A percentile compares a stretch with the other conserved stretches of the same genome.
Evolutionary conservation across 345 rosid species (phyloP).

Genomic region (Iberis pinnata): DNA sequence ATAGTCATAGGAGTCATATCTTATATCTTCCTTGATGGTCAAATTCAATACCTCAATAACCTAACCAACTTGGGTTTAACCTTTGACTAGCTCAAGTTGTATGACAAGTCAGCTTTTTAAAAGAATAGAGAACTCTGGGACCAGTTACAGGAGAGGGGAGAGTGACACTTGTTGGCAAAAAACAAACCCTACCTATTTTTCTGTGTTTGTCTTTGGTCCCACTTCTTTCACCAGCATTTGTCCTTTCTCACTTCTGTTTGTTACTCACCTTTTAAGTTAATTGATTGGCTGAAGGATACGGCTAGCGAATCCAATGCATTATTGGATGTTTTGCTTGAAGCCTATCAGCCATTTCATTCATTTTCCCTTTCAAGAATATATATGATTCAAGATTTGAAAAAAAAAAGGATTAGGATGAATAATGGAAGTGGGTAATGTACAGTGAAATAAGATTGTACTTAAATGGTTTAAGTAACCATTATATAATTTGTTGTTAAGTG

Average conservation of each 20-base stretch:
- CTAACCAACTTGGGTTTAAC: constrained; percentile 22
- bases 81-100: constrained; percentile 1
- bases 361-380: too few relatives aligned
- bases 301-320: constrained; percentile 28
- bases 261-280: constrained; percentile 13
- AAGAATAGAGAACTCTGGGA: constrained; percentile 22
- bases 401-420: constrained; percentile 5
- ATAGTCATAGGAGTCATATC: not conserved
- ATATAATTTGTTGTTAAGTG: constrained; percentile 13
- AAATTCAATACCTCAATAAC: constrained; percentile 12
- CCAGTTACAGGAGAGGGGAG: constrained; percentile 20
- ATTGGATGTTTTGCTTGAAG: not conserved
- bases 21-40: constrained; percentile 11
- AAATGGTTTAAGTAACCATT: constrained; percentile 12
- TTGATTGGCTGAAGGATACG: too few relatives aligned
- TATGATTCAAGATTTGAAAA: not conserved
- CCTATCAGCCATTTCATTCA: not conserved
- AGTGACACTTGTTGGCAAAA: constrained; percentile 29
- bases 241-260: constrained; percentile 15
- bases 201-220: constrained; percentile 32
- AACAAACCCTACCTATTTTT: constrained; percentile 25
- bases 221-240: constrained; percentile 20
- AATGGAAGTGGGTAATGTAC: constrained; percentile 18
- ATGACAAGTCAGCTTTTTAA: constrained; percentile 13
- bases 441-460: constrained; percentile 14